Percentiles rank a stretch among this genome's conserved stretches.
Conservation (phyloP, 2,329 filamentous ascomycete species). For the Hymenoscyphus linearis region DNA sequence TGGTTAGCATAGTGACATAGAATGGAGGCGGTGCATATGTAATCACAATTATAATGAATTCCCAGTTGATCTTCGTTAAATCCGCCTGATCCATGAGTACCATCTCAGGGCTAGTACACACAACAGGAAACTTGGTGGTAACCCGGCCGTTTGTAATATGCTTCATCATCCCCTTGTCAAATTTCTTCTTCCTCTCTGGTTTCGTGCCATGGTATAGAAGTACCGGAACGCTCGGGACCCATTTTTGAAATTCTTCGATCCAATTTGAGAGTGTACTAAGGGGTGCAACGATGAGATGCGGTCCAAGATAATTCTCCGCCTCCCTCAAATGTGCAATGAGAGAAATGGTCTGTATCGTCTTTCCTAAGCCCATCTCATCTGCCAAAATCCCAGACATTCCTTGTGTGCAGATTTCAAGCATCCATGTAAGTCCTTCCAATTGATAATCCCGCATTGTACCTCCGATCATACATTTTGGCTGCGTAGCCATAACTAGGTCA, state of each 20-base stretch:
- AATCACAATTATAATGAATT: conserved; percentile 88
- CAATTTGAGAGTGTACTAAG: conserved; percentile 92
- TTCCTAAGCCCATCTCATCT: conserved; percentile 58
- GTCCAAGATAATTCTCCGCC: conserved; percentile 74
- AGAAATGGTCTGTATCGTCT: conserved; percentile 48
- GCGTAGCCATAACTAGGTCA: conserved; percentile 72
- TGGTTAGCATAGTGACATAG: conserved; percentile 9
- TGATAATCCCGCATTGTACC: conserved; percentile 94
- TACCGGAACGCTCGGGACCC: conserved; percentile 84
- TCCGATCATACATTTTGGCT: conserved; percentile 78
- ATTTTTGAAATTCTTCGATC: conserved; percentile 88
- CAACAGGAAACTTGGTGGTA: conserved; percentile 72
- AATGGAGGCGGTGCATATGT: neutral
- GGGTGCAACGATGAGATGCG: conserved; percentile 85
- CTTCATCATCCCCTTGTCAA: conserved; percentile 63
- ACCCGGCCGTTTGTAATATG: conserved; percentile 58
- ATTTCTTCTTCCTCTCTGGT: conserved; percentile 69
- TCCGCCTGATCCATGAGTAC: conserved; percentile 84
- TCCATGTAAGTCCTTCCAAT: conserved; percentile 89
- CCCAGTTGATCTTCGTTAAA: conserved; percentile 82
- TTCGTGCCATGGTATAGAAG: conserved; percentile 87
- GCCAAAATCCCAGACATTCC: conserved; percentile 60
- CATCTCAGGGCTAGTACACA: conserved; percentile 95
- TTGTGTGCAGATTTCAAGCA: conserved; percentile 60
- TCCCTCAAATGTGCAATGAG: conserved; percentile 74